phyloP scores from a whole-genome alignment of 2,329 filamentous ascomycete genomes.

The Chaetomium globosum region DNA sequence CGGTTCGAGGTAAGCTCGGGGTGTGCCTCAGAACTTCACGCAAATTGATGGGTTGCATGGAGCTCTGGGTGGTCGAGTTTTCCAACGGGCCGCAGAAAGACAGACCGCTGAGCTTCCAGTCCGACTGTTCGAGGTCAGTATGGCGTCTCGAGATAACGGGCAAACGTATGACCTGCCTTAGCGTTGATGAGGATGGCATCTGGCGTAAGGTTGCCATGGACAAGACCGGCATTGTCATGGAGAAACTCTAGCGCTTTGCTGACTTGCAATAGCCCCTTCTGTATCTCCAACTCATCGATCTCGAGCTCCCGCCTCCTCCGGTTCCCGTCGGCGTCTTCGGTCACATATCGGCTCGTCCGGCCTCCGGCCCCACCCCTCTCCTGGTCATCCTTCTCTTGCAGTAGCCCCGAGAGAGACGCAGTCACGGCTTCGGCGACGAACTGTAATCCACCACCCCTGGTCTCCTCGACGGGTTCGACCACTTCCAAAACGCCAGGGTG shows the following conservation, averaged over 20 bases:
- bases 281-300: constrained; percentile 95
- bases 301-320: constrained; percentile 78
- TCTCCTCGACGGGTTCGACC: constrained; percentile 94
- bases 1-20: constrained; percentile 74
- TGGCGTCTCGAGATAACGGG: not conserved
- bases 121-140: constrained; percentile 62
- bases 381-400: constrained; percentile 88
- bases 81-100: constrained; percentile 84
- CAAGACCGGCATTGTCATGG: constrained; percentile 89
- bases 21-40: constrained; percentile 85
- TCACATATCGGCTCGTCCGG: constrained; percentile 75
- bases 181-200: constrained; percentile 92
- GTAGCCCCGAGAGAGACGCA: constrained; percentile 77
- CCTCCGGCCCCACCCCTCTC: constrained; percentile 72
- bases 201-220: constrained; percentile 92
- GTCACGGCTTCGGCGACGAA: constrained; percentile 94
- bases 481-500: constrained; percentile 93
- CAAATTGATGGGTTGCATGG: constrained; percentile 77
- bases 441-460: constrained; percentile 84
- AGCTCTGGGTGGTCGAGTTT: constrained; percentile 71
- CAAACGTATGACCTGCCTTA: constrained; percentile 60
- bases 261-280: constrained; percentile 91
- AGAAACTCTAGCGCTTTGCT: constrained; percentile 93
- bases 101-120: constrained; percentile 98
- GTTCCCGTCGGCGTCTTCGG: constrained; percentile 75